These are phyloP conservation scores for Didymella segeticola DNA, from an alignment of 2,329 filamentous ascomycete genomes.

Conservation along the genomic window DNA sequence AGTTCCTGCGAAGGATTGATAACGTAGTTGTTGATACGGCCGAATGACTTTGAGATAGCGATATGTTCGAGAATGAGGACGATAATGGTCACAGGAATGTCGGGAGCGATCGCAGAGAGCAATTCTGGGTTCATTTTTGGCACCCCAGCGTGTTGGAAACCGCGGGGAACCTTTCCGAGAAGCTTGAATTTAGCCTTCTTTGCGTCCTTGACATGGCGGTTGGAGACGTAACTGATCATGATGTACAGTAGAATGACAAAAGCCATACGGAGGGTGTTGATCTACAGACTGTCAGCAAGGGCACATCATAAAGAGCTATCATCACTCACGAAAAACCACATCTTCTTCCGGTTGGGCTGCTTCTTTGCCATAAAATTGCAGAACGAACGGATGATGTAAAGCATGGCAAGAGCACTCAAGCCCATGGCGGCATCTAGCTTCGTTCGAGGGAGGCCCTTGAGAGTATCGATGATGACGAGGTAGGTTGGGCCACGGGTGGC, in stretches of 20 bases:
- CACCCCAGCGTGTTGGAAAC: conserved; percentile 80
- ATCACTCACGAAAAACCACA: conserved; percentile 74
- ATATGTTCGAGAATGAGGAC: conserved; percentile 97
- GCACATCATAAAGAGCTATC: neutral
- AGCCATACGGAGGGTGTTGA: conserved; percentile 84
- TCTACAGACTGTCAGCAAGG: conserved; percentile 7
- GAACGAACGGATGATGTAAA: conserved; percentile 71
- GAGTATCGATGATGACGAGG: conserved; percentile 80
- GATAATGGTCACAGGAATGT: conserved; percentile 86
- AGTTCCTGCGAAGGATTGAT: conserved; percentile 97
- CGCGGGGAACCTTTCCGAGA: conserved; percentile 78
- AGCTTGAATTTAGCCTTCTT: conserved; percentile 73
- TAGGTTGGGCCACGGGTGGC: conserved; percentile 82
- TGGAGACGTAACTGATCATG: conserved; percentile 85
- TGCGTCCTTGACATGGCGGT: conserved; percentile 58
- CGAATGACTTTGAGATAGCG: conserved; percentile 96
- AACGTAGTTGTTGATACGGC: conserved; percentile 94
- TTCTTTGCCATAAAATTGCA: conserved; percentile 73
- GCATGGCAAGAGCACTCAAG: conserved; percentile 75
- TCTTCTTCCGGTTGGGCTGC: conserved; percentile 74
- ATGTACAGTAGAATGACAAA: conserved; percentile 95
- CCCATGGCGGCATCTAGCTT: conserved; percentile 86
- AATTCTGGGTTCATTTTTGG: conserved; percentile 72
- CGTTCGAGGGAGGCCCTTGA: conserved; percentile 73
- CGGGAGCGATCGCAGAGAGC: conserved; percentile 69